phyloP scores from a whole-genome alignment of 495 filamentous ascomycete species.

The Penicillium goetzii region DNA sequence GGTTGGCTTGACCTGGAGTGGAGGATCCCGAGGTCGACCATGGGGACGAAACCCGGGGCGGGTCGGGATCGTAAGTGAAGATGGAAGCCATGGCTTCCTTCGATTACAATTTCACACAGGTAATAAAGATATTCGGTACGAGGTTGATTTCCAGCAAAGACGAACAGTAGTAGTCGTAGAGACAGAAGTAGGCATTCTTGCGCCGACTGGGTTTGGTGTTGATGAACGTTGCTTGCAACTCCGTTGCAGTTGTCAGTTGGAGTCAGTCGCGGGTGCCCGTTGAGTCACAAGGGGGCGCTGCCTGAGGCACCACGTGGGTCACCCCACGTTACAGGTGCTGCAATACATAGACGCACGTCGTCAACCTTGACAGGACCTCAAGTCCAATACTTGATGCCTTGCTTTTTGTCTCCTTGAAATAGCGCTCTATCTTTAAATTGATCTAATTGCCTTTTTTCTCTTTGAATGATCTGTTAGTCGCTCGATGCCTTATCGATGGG shows the following conservation, averaged over 20 bases:
- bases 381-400: background rate
- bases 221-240: background rate
- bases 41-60: constrained; percentile 84
- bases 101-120: constrained; percentile 14
- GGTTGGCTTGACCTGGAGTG: constrained; percentile 36
- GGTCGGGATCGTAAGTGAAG: constrained; percentile 91
- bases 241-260: background rate
- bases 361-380: background rate
- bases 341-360: background rate
- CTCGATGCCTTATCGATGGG: background rate
- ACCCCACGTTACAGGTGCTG: background rate
- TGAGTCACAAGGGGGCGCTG: constrained; percentile 28
- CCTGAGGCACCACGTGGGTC: constrained; percentile 30
- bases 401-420: background rate
- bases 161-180: constrained; percentile 3
- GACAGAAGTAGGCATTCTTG: constrained; percentile 23
- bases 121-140: constrained; percentile 24
- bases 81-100: constrained; percentile 77
- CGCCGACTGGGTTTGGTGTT: constrained; percentile 1
- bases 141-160: constrained; percentile 11
- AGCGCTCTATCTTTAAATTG: background rate
- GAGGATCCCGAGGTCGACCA: constrained; percentile 67
- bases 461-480: background rate
- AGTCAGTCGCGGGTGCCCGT: background rate
- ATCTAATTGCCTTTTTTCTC: background rate